These are phyloP conservation scores for Meyerozyma smithsonii DNA, from an alignment of 1,139 yeast genomes.

Conservation along the genomic window DNA sequence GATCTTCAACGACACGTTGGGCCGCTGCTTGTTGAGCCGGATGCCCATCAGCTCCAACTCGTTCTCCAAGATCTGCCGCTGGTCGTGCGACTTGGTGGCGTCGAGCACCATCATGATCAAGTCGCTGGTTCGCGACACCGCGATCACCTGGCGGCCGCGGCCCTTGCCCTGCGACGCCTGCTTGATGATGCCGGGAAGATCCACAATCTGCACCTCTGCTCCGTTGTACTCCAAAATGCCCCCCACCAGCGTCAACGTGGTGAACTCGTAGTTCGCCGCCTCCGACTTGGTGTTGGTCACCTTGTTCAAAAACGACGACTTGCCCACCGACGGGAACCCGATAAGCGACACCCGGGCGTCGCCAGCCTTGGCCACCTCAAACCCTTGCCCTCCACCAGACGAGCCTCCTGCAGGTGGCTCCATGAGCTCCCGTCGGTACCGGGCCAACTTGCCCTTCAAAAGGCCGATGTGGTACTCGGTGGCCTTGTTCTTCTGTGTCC, in stretches of 20 bases:
- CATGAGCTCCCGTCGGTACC: slow-evolving; percentile 83
- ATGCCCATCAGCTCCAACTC: slow-evolving; percentile 95
- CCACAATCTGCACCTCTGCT: slow-evolving; percentile 94
- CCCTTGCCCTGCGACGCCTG: slow-evolving; percentile 98
- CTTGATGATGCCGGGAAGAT: slow-evolving; percentile 93
- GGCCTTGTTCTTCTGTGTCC: slow-evolving; percentile 97
- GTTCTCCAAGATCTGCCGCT: slow-evolving; percentile 76
- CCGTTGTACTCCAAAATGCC: slow-evolving; percentile 94
- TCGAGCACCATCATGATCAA: slow-evolving; percentile 89
- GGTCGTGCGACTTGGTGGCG: slow-evolving; percentile 90
- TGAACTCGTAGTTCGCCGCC: slow-evolving; percentile 92
- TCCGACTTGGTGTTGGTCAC: slow-evolving; percentile 93
- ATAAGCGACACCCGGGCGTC: slow-evolving; percentile 94
- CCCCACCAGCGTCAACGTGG: slow-evolving; percentile 94
- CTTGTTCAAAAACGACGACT: slow-evolving; percentile 80
- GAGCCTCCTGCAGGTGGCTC: slow-evolving; percentile 83
- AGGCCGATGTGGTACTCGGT: slow-evolving; percentile 96
- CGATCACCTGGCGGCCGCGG: slow-evolving; percentile 93
- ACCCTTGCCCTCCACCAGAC: slow-evolving; percentile 81
- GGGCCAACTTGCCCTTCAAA: slow-evolving; percentile 90
- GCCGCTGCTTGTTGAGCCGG: slow-evolving; percentile 73
- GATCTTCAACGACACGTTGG: slow-evolving; percentile 72
- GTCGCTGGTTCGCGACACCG: slow-evolving; percentile 94
- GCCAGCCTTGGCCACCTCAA: slow-evolving; percentile 93
- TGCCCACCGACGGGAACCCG: slow-evolving; percentile 98